A percentile compares a stretch with the other conserved stretches of the same genome.
Conservation (phyloP, 352 stramenopile species). For the Discostella stelligera region DNA sequence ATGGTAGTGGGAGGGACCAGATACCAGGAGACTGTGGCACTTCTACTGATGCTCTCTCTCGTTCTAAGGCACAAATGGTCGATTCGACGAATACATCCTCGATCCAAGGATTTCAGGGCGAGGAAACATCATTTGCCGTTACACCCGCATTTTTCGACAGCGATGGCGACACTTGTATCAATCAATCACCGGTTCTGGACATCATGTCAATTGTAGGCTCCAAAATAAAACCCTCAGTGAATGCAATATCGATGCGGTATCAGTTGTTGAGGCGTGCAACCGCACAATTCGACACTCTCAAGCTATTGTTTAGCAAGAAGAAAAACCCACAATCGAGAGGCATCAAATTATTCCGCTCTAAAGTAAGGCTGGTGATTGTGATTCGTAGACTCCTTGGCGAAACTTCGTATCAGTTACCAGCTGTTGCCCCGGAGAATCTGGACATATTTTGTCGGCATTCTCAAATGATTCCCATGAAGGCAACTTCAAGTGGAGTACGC, state of each 20-base stretch:
- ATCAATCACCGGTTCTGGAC: neutral
- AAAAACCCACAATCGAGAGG: conserved; percentile 6
- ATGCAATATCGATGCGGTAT: neutral
- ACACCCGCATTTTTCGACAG: neutral
- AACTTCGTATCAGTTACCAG: neutral
- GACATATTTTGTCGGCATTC: conserved; percentile 21
- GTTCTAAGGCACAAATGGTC: neutral
- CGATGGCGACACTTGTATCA: neutral
- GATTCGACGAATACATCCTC: neutral
- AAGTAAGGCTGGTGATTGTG: conserved; percentile 29
- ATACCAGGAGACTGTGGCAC: neutral
- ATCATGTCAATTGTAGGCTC: neutral
- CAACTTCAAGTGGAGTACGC: neutral
- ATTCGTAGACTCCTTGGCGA: conserved; percentile 5
- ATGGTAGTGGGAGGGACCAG: neutral
- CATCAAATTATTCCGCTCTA: conserved; percentile 26
- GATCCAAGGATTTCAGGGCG: neutral
- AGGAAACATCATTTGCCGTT: neutral
- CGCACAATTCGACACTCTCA: conserved; percentile 9
- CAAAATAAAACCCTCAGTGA: neutral
- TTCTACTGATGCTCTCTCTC: neutral
- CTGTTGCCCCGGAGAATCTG: neutral
- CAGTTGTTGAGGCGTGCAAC: conserved; percentile 12
- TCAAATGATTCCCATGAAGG: neutral
- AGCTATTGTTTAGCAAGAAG: conserved; percentile 7